Conservation (phyloP, 179 eudicot genomes). For the Heliamphora pulchella region DNA sequence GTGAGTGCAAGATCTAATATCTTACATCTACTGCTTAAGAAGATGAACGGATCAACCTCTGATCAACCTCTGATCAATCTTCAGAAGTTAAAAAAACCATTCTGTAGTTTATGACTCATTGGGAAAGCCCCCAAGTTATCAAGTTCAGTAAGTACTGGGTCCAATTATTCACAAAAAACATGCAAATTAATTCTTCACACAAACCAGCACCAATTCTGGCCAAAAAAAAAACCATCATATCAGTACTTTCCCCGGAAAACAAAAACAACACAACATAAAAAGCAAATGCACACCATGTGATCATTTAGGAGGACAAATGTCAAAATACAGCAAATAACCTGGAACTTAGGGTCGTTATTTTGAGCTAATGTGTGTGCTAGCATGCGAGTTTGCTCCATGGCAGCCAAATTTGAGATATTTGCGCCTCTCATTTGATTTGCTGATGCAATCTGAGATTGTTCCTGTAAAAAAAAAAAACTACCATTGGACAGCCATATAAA, state of each 20-base stretch:
- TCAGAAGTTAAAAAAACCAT: not conserved
- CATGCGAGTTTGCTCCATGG: slow-evolving; percentile 96
- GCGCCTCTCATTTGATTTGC: slow-evolving; percentile 50
- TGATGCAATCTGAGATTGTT: slow-evolving; percentile 58
- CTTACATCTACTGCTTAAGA: not conserved
- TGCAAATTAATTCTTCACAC: slow-evolving; percentile 9
- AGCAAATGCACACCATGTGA: slow-evolving; percentile 9
- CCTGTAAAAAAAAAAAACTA: slow-evolving; percentile 31
- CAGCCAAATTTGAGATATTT: slow-evolving; percentile 61
- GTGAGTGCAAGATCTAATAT: not conserved
- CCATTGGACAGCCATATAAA: not conserved
- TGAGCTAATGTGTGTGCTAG: slow-evolving; percentile 92
- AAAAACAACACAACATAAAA: not conserved
- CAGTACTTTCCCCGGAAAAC: not conserved
- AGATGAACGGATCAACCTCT: too few species aligned
- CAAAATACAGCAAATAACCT: slow-evolving; percentile 40
- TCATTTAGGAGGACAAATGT: not conserved
- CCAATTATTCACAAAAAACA: not conserved
- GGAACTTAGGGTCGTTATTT: slow-evolving; percentile 85
- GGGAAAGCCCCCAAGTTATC: not conserved
- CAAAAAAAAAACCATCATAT: not conserved
- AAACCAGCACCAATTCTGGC: not conserved
- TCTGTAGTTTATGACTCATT: not conserved
- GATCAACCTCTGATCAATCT: not conserved
- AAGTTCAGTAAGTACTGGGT: not conserved